A percentile compares a stretch with the other conserved stretches of the same genome.
Evolutionary conservation across 2,329 filamentous ascomycete species (phyloP).

Genomic region (Metarhizium rileyi): DNA sequence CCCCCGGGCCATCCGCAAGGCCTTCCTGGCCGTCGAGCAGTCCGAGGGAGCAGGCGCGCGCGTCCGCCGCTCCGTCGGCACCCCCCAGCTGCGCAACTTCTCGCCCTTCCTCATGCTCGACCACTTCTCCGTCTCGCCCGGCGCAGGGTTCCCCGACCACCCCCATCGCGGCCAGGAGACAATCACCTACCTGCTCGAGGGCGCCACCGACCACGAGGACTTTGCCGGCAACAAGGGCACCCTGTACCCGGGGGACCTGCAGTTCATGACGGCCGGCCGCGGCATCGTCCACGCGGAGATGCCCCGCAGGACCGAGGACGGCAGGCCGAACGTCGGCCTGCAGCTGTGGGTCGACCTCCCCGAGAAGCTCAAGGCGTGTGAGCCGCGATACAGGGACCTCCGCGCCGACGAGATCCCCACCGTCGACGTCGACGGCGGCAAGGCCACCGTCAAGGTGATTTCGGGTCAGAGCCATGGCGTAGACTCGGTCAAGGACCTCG

Average conservation of each 20-base stretch:
- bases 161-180: conserved; percentile 73
- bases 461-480: conserved; percentile 75
- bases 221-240: conserved; percentile 80
- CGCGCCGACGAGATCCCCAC: conserved; percentile 67
- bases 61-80: conserved; percentile 82
- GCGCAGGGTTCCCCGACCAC: conserved; percentile 22
- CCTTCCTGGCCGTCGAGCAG: conserved; percentile 77
- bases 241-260: conserved; percentile 77
- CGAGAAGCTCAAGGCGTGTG: conserved; percentile 69
- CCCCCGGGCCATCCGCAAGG: conserved; percentile 68
- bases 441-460: conserved; percentile 80
- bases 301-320: conserved; percentile 70
- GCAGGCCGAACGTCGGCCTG: conserved; percentile 71
- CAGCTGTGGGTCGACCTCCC: conserved; percentile 96
- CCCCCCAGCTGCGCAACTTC: conserved; percentile 72
- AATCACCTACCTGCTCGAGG: conserved; percentile 82
- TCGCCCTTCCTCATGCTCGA: conserved; percentile 95
- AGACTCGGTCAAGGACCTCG: conserved; percentile 79
- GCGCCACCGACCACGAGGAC: conserved; percentile 84
- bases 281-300: conserved; percentile 96
- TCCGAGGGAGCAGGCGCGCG: conserved; percentile 79
- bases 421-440: conserved; percentile 60
- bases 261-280: conserved; percentile 93
- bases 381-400: conserved; percentile 86
- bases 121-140: conserved; percentile 72